A percentile compares a stretch with the other conserved stretches of the same genome.
Conservation (phyloP, 2,329 filamentous ascomycete species). For the Fusarium austroafricanum region DNA sequence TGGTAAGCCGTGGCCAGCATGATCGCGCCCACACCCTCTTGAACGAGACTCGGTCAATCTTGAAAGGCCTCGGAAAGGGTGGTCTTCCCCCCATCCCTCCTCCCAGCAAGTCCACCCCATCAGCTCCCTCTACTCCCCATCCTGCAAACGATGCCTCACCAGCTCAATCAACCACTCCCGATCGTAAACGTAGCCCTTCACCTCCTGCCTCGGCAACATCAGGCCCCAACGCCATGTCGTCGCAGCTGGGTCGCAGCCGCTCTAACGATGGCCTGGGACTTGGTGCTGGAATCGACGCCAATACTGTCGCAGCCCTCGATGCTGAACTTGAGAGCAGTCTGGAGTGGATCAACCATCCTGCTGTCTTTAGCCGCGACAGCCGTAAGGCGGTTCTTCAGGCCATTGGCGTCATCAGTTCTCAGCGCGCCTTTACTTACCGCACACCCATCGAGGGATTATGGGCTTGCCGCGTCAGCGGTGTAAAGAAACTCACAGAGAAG, state of each 20-base stretch:
- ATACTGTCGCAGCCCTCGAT: constrained; percentile 87
- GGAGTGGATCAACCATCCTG: constrained; percentile 98
- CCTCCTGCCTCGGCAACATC: constrained; percentile 63
- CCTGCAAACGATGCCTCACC: constrained; percentile 58
- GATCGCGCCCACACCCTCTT: constrained; percentile 93
- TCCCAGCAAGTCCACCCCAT: constrained; percentile 53
- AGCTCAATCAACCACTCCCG: constrained; percentile 59
- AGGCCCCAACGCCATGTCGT: constrained; percentile 52
- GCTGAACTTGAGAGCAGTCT: constrained; percentile 89
- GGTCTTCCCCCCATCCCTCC: constrained; percentile 90
- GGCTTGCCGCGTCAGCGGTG: constrained; percentile 83
- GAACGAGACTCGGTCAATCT: constrained; percentile 91
- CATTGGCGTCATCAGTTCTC: constrained; percentile 95
- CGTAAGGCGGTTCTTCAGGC: constrained; percentile 96
- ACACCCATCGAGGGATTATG: constrained; percentile 90
- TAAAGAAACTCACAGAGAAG: constrained; percentile 83
- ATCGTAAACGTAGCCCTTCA: constrained; percentile 67
- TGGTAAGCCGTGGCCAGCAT: constrained; percentile 91
- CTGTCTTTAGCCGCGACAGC: constrained; percentile 92
- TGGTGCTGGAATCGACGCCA: constrained; percentile 81
- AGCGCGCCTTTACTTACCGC: constrained; percentile 92
- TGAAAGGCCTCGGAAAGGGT: constrained; percentile 96
- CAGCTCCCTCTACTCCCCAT: constrained; percentile 62
- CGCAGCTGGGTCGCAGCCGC: constrained; percentile 62
- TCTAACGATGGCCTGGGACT: constrained; percentile 70